A percentile compares a stretch with the other conserved stretches of the same genome.
Evolutionary conservation across 352 stramenopile genomes (phyloP).

Genomic region (Pythium utonaiense): DNA sequence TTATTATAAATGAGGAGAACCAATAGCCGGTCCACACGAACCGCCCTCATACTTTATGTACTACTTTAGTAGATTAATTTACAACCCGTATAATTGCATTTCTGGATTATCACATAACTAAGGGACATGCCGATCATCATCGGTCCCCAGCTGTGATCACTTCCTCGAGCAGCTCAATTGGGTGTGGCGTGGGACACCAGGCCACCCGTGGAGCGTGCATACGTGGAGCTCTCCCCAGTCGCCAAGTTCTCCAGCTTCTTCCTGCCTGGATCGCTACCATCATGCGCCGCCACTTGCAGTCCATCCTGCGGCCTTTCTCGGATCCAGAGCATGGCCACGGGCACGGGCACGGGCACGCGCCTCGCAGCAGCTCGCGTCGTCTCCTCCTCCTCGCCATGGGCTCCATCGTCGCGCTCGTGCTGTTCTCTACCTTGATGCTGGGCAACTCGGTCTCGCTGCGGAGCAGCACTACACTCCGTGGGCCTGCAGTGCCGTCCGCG

Average conservation of each 20-base stretch:
- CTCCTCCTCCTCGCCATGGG: slow-evolving; percentile 10
- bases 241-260: neutral
- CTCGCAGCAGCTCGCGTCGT: neutral
- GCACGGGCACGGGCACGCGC: neutral
- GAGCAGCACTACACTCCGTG: neutral
- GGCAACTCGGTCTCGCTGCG: neutral
- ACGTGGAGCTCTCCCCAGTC: neutral
- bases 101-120: too few species aligned
- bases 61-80: too few species aligned
- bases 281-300: slow-evolving; percentile 5
- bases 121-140: too few species aligned
- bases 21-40: neutral
- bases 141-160: neutral
- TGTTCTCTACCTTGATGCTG: slow-evolving; percentile 12
- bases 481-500: neutral
- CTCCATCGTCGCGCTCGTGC: slow-evolving; percentile 9
- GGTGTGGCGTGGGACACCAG: too few species aligned
- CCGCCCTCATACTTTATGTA: neutral
- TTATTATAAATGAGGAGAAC: neutral
- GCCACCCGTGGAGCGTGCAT: neutral
- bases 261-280: neutral
- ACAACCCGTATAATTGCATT: too few species aligned
- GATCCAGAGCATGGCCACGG: neutral
- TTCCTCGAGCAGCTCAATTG: neutral
- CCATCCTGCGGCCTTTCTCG: slow-evolving; percentile 7